phyloP scores from a whole-genome alignment of 129 eudicot species.

The Glebionis coronaria region DNA sequence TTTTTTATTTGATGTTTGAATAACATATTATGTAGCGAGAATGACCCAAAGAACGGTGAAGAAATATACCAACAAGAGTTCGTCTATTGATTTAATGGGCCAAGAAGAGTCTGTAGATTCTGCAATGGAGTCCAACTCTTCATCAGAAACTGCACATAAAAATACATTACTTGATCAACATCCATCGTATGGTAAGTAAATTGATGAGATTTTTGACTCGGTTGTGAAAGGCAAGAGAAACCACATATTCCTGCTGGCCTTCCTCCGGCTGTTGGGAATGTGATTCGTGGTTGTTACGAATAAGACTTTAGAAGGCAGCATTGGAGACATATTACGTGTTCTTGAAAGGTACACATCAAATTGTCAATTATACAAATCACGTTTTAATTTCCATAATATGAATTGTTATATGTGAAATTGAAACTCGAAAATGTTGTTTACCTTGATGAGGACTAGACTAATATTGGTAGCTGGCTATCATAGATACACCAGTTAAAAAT shows the following conservation, averaged over 20 bases:
- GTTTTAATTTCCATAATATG: background rate
- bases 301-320: conserved; percentile 89
- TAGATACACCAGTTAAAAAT: conserved; percentile 33
- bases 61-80: too few relatives aligned
- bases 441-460: conserved; percentile 47
- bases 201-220: conserved; percentile 59
- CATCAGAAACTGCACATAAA: too few relatives aligned
- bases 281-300: conserved; percentile 79
- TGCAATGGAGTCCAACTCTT: too few relatives aligned
- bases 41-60: too few relatives aligned
- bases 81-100: too few relatives aligned
- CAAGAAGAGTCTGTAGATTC: too few relatives aligned
- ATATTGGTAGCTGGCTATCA: conserved; percentile 28
- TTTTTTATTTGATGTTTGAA: too few relatives aligned
- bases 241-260: conserved; percentile 75
- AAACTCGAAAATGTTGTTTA: conserved; percentile 55
- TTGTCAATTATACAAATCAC: background rate
- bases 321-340: conserved; percentile 64
- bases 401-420: conserved; percentile 19
- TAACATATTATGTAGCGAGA: too few relatives aligned
- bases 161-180: too few relatives aligned
- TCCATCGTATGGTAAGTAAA: conserved; percentile 81
- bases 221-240: conserved; percentile 69
- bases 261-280: conserved; percentile 73
- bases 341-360: conserved; percentile 54